Evolutionary conservation across 345 rosid species (phyloP), one percentile per base, ranked within the genome.

Genomic region (Orychophragmus violaceus): DNA sequence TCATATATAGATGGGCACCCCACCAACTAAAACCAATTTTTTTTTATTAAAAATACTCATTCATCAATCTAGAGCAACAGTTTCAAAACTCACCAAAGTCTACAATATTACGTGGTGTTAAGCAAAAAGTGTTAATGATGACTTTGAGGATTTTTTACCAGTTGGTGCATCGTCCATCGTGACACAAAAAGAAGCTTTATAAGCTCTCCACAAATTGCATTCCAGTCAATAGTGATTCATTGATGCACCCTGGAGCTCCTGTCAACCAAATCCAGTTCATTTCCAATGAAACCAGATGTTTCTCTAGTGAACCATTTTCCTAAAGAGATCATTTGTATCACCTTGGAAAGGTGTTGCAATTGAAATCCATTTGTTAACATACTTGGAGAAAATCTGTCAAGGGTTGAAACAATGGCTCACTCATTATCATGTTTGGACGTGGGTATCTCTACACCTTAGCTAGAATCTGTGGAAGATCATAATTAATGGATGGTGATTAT

Each of bases 321-420:
- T 2, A 59, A 59, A 37, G 12, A 59, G 5, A 53, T n/a, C 0
- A 29, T 5, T 16, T 8, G 45, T 55, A 22, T 36, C 6, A 91
- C 97, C 97, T 87, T 91, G 97, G 64, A 91, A 91, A 65, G 97
- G 97, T 70, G 88, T 81, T 33, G 90, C 97, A 42, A 91, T 86
- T 70, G 87, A 78, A 62, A 91, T 82, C 97, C 97, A 91, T 82
- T 91, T 91, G 61, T 70, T 85, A 45, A 86, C 90, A 66, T 76
- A 84, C 83, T 85, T 82, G 33, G 97, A 71, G 68, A 88, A 85
- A 14, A 80, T 82, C 97, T 88, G 87, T 53, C 69, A 63, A 75
- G 11, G 67, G 65, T 42, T 58, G 48, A 63, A 50, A 21, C 46
- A 51, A 12, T 39, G 55, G 51, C 39, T 39, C 56, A 16, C n/a